A percentile compares a stretch with the other conserved stretches of the same genome.
phyloP scores from a whole-genome alignment of 2,329 filamentous ascomycete species.

The Cladosporium cucumerinum region DNA sequence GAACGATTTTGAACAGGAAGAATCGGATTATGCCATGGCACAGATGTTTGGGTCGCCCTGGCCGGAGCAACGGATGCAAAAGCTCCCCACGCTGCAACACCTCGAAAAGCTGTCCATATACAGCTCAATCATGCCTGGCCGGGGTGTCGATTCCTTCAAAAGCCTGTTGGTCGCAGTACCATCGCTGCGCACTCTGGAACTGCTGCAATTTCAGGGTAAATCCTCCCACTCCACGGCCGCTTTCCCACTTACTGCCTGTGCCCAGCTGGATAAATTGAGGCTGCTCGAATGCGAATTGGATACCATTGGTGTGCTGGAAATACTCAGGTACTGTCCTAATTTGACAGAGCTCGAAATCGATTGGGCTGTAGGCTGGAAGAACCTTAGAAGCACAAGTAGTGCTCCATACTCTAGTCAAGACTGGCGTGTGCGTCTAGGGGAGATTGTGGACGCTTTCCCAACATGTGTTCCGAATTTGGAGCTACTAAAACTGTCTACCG shows the following conservation, averaged over 20 bases:
- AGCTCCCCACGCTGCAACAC: neutral
- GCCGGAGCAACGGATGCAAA: neutral
- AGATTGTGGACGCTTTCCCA: neutral
- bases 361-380: neutral
- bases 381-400: neutral
- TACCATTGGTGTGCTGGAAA: neutral
- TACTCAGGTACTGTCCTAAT: neutral
- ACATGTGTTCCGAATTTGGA: neutral
- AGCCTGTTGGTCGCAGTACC: neutral
- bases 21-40: neutral
- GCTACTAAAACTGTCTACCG: neutral
- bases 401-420: neutral
- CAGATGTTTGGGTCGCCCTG: constrained; percentile 4
- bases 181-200: neutral
- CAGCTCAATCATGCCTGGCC: neutral
- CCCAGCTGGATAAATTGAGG: neutral
- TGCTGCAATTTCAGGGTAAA: neutral
- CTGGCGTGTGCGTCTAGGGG: neutral
- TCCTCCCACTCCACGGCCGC: neutral
- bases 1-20: neutral
- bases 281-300: neutral
- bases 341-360: neutral
- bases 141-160: neutral
- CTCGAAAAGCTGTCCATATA: neutral
- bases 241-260: neutral